Evolutionary conservation across 2,329 filamentous ascomycete species (phyloP).

Genomic region (Alternaria burnsii): DNA sequence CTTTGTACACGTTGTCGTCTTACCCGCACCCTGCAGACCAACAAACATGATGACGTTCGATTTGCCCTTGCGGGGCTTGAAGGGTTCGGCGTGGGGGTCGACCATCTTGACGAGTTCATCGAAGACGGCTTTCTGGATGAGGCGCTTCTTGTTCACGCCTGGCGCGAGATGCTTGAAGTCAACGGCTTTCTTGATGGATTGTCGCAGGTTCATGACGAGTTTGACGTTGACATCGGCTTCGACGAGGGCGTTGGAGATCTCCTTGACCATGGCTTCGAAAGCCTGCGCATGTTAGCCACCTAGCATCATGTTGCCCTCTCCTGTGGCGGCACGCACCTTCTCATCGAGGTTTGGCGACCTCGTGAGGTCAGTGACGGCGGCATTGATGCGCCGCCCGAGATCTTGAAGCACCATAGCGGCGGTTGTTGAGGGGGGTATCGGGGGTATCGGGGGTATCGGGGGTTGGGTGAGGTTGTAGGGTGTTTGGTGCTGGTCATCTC

Average conservation of each 20-base stretch:
- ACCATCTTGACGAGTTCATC: conserved; percentile 96
- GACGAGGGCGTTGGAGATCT: conserved; percentile 93
- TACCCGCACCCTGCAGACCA: conserved; percentile 94
- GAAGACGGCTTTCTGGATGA: conserved; percentile 98
- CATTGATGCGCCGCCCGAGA: conserved; percentile 96
- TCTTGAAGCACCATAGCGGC: conserved; percentile 93
- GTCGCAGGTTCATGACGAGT: conserved; percentile 88
- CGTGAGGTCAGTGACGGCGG: conserved; percentile 92
- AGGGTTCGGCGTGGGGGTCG: conserved; percentile 92
- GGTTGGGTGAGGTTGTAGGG: conserved; percentile 11
- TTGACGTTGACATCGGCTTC: conserved; percentile 98
- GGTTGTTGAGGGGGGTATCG: conserved; percentile 22
- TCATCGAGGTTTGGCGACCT: conserved; percentile 93
- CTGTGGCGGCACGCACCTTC: conserved; percentile 67
- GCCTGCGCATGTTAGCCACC: conserved; percentile 66
- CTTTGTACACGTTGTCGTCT: conserved; percentile 98
- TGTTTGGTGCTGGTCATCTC: conserved; percentile 11
- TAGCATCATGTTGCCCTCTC: conserved; percentile 20
- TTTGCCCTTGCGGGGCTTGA: conserved; percentile 96
- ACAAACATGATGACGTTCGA: conserved; percentile 99
- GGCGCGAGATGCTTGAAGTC: conserved; percentile 94
- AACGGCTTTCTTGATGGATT: conserved; percentile 88
- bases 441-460: conserved; percentile 5
- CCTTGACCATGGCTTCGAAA: conserved; percentile 97
- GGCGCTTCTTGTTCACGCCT: conserved; percentile 95